A percentile compares a stretch with the other conserved stretches of the same genome.
Conservation (phyloP, 78 protist genomes). For the Capsaspora owczarzaki region DNA sequence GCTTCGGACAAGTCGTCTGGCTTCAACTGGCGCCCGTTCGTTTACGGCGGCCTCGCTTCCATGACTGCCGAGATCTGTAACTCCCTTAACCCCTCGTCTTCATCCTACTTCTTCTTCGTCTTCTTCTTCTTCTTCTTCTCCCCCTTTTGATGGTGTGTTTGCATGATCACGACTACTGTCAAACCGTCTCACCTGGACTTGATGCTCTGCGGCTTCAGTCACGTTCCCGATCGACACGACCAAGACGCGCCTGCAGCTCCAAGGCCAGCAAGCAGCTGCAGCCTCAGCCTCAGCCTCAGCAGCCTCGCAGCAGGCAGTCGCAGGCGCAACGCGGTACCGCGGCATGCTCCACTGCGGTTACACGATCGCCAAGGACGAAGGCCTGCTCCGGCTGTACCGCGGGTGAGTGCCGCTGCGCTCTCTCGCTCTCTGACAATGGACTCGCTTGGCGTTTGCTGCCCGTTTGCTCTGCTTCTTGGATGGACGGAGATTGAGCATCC, state of each 20-base stretch:
- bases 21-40: neutral
- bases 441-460: too few species aligned
- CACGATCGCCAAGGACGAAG: conserved; percentile 4
- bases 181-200: neutral
- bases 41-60: neutral
- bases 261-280: neutral
- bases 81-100: neutral
- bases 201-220: neutral
- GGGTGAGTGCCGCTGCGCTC: conserved; percentile 13
- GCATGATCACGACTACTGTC: neutral
- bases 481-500: too few species aligned
- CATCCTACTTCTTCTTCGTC: neutral
- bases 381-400: conserved; percentile 10
- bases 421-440: too few species aligned
- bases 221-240: conserved; percentile 35
- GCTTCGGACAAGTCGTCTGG: neutral
- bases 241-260: conserved; percentile 26
- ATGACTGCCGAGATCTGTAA: neutral
- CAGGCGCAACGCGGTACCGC: neutral
- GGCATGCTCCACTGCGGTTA: conserved; percentile 4
- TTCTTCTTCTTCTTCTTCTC: neutral
- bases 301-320: neutral
- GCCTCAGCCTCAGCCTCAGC: too few species aligned
- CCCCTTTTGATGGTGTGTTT: neutral
- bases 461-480: too few species aligned